Conservation (phyloP, 441 rosid genomes). For the Populus hybrid region DNA sequence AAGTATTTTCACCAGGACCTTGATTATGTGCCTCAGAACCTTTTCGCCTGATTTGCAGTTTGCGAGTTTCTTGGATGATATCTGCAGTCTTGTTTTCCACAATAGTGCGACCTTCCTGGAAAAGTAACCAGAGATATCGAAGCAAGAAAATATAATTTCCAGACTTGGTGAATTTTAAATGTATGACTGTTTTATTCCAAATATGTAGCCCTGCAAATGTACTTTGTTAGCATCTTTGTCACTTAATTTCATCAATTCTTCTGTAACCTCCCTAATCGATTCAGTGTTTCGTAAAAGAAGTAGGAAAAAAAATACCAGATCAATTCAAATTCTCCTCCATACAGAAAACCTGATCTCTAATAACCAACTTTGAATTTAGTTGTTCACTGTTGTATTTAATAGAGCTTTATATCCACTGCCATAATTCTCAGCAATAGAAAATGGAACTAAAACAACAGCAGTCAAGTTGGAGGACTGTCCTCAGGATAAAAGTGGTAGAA, state of each 20-base stretch:
- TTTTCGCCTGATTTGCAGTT: slow-evolving; percentile 62
- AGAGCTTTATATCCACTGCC: background rate
- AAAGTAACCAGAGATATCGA: slow-evolving; percentile 10
- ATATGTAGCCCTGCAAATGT: background rate
- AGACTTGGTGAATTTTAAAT: background rate
- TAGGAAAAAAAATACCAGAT: too few relatives aligned
- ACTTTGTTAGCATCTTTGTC: background rate
- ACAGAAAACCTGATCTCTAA: background rate
- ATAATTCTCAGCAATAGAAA: background rate
- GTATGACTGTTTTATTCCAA: background rate
- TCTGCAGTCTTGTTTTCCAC: slow-evolving; percentile 74
- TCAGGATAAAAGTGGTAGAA: background rate
- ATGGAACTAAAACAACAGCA: background rate
- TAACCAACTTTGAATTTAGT: background rate
- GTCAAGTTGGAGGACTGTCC: background rate
- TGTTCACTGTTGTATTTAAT: background rate
- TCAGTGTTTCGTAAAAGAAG: too few relatives aligned
- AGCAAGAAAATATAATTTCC: background rate
- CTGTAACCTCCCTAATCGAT: background rate
- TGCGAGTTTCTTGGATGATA: slow-evolving; percentile 26
- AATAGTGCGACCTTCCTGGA: slow-evolving; percentile 77
- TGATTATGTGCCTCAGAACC: slow-evolving; percentile 45
- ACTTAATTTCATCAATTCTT: background rate
- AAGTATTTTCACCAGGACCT: slow-evolving; percentile 30
- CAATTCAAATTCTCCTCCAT: too few relatives aligned